Evolutionary conservation across 805 yeast species (phyloP), one percentile per base, ranked within the genome.

Genomic region (Ogataea ganodermae): DNA sequence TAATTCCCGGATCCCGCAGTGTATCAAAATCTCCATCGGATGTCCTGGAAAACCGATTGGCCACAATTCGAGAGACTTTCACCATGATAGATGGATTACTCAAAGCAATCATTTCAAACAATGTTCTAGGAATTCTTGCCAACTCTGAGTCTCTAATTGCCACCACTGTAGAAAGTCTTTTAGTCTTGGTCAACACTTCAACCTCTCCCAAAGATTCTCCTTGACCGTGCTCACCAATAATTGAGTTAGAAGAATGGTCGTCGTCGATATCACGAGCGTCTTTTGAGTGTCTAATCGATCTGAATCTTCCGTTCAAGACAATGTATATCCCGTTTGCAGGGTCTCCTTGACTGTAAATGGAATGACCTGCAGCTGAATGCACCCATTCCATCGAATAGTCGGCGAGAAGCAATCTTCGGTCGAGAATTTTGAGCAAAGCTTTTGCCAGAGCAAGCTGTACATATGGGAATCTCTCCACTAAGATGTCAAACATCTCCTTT

Each of bases 361-460:
- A 75, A 42, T 84, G 84, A 0, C 97, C 96, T 1, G 97, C 92
- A n/a, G 82, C 82, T 10, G 87, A 73, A 49, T 89, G 96, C 33
- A 91, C 81, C 98, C 98, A 92, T 65, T 94, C 99, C 43, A 94
- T 70, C 0, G 97, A 96, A 66, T 87, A 89, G 61, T 92, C 98
- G 35, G 94, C 79, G 46, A 85, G 80, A 31, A 86, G 66, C 31
- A 92, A 72, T 46, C 86, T 79, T 23, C 78, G 71, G 23, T 91
- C 84, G 32, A 94, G 66, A 1, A 86, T 73, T n/a, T 73, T 73
- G 37, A 86, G 81, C 52, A 92, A 69, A 7, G 82, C 76, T 50
- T 82, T 81, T 0, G 98, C 96, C 38, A 90, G 77, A 1, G 89
- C 81, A 31, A 92, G 70, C 55, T 87, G 86, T 8, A 92, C 73